Conservation (phyloP, 805 yeast genomes). For the Ogataea siamensis region DNA sequence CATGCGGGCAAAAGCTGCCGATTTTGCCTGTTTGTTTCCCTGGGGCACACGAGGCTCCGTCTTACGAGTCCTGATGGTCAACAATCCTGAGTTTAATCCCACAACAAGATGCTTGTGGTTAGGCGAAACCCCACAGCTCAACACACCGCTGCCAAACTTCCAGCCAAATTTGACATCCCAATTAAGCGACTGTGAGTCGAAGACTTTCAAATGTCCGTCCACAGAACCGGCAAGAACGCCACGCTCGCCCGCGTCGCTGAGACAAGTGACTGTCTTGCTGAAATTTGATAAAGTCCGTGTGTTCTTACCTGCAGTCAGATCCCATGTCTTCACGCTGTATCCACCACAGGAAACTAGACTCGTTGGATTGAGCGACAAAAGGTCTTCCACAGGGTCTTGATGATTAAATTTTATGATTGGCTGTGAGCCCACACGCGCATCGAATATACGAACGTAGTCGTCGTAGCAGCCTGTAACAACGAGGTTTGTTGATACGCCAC, state of each 20-base stretch:
- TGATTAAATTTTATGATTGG: slow-evolving; percentile 70
- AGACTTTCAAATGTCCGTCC: slow-evolving; percentile 96
- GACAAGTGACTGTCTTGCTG: slow-evolving; percentile 88
- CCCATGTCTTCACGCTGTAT: slow-evolving; percentile 86
- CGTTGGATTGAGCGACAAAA: slow-evolving; percentile 70
- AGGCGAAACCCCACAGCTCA: slow-evolving; percentile 88
- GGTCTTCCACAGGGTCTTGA: slow-evolving; percentile 79
- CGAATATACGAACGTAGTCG: slow-evolving; percentile 79
- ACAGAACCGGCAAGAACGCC: slow-evolving; percentile 92
- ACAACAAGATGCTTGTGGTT: slow-evolving; percentile 84
- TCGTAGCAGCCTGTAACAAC: slow-evolving; percentile 95
- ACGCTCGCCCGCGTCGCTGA: slow-evolving; percentile 67
- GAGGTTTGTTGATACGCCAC: slow-evolving; percentile 61
- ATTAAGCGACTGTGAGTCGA: slow-evolving; percentile 66
- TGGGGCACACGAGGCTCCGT: slow-evolving; percentile 56
- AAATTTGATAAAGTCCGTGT: slow-evolving; percentile 77
- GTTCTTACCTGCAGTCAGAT: slow-evolving; percentile 71
- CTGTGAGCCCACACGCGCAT: slow-evolving; percentile 56
- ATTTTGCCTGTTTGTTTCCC: slow-evolving; percentile 46
- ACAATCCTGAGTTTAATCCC: slow-evolving; percentile 85
- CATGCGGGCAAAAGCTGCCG: slow-evolving; percentile 73
- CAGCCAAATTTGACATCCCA: slow-evolving; percentile 95
- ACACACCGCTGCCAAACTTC: slow-evolving; percentile 94
- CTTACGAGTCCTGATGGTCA: slow-evolving; percentile 85
- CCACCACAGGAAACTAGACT: slow-evolving; percentile 80